Conservation (phyloP, 1,139 yeast genomes). For the Taphrina wiesneri region DNA sequence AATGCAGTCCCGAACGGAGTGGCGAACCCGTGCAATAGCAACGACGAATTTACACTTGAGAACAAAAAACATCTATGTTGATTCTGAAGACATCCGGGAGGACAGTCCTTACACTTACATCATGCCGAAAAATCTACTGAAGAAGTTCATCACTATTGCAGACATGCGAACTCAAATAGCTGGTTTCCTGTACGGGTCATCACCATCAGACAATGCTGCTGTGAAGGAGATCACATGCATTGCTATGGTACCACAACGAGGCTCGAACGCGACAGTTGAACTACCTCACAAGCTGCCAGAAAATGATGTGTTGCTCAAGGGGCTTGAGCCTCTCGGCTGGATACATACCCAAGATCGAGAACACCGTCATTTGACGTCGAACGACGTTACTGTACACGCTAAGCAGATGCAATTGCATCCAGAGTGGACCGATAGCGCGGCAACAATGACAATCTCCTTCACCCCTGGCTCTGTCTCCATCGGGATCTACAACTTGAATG, state of each 20-base stretch:
- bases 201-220: constrained; percentile 67
- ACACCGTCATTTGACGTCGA: constrained; percentile 60
- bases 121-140: constrained; percentile 76
- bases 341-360: constrained; percentile 59
- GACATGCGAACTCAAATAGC: constrained; percentile 83
- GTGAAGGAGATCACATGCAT: constrained; percentile 77
- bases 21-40: constrained; percentile 87
- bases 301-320: constrained; percentile 44
- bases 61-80: constrained; percentile 72
- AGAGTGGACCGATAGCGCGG: constrained; percentile 49
- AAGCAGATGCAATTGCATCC: constrained; percentile 48
- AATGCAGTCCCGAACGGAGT: constrained; percentile 81
- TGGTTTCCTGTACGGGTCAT: constrained; percentile 72
- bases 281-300: constrained; percentile 46
- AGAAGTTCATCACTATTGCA: constrained; percentile 74
- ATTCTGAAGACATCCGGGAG: constrained; percentile 59
- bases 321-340: constrained; percentile 49
- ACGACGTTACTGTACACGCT: constrained; percentile 67
- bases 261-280: constrained; percentile 66
- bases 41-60: constrained; percentile 72
- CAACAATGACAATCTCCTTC: constrained; percentile 67
- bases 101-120: constrained; percentile 65
- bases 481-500: constrained; percentile 61
- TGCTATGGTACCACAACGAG: constrained; percentile 86
- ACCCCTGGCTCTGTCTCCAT: constrained; percentile 84